Conservation (phyloP, 2,329 filamentous ascomycete species). For the Didymosphaeria variabile region DNA sequence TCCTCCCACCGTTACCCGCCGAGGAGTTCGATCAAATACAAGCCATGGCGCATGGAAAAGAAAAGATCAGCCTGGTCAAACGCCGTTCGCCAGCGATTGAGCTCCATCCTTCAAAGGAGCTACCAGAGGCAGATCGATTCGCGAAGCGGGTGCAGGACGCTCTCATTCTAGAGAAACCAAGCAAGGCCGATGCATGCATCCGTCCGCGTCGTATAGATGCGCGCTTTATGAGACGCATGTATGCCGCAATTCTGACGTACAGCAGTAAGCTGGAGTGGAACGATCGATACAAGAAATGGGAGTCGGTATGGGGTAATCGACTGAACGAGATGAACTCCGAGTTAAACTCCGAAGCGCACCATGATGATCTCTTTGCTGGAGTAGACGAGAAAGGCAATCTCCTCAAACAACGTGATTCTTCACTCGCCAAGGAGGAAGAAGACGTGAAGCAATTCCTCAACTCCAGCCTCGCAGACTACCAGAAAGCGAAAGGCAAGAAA, state of each 20-base stretch:
- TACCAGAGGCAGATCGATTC: constrained; percentile 15
- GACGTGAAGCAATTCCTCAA: not conserved
- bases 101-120: not conserved
- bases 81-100: constrained; percentile 28
- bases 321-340: constrained; percentile 20
- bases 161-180: constrained; percentile 38
- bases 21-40: constrained; percentile 55
- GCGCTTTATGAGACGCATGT: constrained; percentile 58
- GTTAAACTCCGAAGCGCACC: constrained; percentile 25
- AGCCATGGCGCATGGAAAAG: constrained; percentile 49
- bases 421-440: constrained; percentile 1
- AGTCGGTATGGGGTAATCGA: constrained; percentile 35
- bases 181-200: constrained; percentile 31
- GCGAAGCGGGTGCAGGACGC: constrained; percentile 24
- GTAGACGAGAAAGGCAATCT: constrained; percentile 33
- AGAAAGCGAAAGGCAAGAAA: constrained; percentile 17
- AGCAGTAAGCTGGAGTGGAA: constrained; percentile 55
- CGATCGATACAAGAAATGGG: constrained; percentile 36
- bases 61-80: constrained; percentile 35
- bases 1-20: constrained; percentile 56
- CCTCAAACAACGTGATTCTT: constrained; percentile 6
- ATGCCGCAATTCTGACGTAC: constrained; percentile 52
- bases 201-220: constrained; percentile 40
- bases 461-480: not conserved
- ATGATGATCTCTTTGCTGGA: constrained; percentile 39